Base-by-base conservation (phyloP, 2,329 filamentous ascomycete genomes). In the Dactylellina parvicollis region DNA sequence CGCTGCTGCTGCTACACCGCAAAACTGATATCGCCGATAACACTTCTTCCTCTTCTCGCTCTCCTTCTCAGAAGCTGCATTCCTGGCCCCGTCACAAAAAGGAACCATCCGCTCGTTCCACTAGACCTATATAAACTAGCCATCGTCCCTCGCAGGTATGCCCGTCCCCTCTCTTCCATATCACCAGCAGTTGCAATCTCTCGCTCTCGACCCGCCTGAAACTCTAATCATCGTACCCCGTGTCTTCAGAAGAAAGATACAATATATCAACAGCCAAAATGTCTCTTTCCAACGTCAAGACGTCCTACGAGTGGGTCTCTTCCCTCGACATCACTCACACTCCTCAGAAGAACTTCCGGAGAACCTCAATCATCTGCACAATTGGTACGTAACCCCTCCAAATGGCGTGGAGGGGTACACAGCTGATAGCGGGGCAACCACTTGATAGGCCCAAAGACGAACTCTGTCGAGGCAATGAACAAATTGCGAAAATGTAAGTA, bases 321-420 rank as follows among this genome's bases (percentile, higher is more conserved):
- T 85, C 87, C 82, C 91, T 99, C 80, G 90, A 97, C 85, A 97
- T 94, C 77, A 91, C 95, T 81, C 92, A 90, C 84, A 86, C 87
- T 79, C 93, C 94, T 66, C 87, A 89, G 79, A 91, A 90, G 83
- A 93, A 96, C 85, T 96, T 95, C 84, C 92, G 95, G 80, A 90
- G 95, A 78, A 96, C 94, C 76, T 96, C 93, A 80, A 99, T 99
- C 85, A 97, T 99, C 83, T 92, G 94, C 85, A 98, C 95, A 79
- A 98, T 99, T 81, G 95, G 86, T 88, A 82, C 79, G 84, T 59
- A 57, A 36, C 36, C 38, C 24, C 14, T 3, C 26, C 34, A n/a
- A 22, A 16, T 34, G 16, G 12, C 14, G 38, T 57, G 42, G 64
- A 60, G 46, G 42, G 49, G 49, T 66, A 56, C 14, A 52, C 64